Percentiles rank a stretch among this genome's conserved stretches.
Conservation (phyloP, 192 early-diverging fungal genomes). For the Geranomyces michiganensis region DNA sequence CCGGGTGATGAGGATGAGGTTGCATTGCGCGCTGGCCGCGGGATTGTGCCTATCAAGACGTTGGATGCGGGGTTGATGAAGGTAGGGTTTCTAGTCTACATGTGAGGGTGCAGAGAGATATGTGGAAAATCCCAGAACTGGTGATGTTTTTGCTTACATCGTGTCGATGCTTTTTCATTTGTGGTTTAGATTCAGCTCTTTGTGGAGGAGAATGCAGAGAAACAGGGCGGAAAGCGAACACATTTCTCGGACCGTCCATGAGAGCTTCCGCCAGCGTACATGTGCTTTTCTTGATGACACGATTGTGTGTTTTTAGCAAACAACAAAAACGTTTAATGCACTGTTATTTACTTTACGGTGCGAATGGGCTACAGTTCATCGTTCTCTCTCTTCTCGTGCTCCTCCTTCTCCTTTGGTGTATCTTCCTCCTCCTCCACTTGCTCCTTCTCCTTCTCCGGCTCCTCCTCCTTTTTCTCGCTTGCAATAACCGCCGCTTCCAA, state of each 20-base stretch:
- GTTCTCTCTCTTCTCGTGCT: too few relatives aligned
- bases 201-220: slow-evolving; percentile 32
- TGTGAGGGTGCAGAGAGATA: background rate
- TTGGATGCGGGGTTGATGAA: slow-evolving; percentile 44
- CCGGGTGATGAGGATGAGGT: slow-evolving; percentile 30
- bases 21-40: slow-evolving; percentile 11
- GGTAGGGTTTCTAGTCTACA: slow-evolving; percentile 3
- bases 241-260: too few relatives aligned
- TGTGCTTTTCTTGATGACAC: too few relatives aligned
- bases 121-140: too few relatives aligned
- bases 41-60: slow-evolving; percentile 37
- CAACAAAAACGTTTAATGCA: too few relatives aligned
- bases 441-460: background rate
- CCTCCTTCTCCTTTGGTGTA: too few relatives aligned
- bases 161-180: background rate
- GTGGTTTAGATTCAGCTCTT: slow-evolving; percentile 32
- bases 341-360: too few relatives aligned
- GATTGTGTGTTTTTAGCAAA: too few relatives aligned
- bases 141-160: background rate
- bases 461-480: too few relatives aligned
- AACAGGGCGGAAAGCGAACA: background rate
- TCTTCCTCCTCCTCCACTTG: too few relatives aligned
- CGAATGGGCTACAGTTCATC: too few relatives aligned
- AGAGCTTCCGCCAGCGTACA: too few relatives aligned
- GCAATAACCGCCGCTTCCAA: background rate